Base-by-base conservation (phyloP, 176 grass and related monocot genomes). In the Zoysia japonica region DNA sequence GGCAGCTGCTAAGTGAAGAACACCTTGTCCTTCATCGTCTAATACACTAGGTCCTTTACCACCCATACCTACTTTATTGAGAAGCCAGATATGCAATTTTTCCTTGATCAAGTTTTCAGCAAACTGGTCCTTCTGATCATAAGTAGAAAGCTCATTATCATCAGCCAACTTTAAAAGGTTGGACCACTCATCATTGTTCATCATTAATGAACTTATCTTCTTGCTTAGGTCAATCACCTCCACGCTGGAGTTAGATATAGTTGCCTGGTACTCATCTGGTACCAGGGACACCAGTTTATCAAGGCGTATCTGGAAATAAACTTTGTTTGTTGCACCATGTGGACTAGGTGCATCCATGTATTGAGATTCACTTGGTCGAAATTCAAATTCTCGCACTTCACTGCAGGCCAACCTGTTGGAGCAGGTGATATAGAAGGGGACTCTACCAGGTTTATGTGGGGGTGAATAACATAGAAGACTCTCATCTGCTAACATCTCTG, bases 311-410 rank as follows among this genome's bases (percentile, higher is more conserved):
- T 84, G 89, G 70, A 93, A 87, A 89, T 87, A 82, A 79, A 90
- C 74, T 84, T 97, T 87, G 70, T 91, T 88, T 64, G 81, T 77
- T 63, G 80, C 53, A 79, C 74, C 67, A 84, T 76, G 74, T 7
- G 89, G 83, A 83, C 84, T 81, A 75, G 88, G 81, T 83, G 71
- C 88, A 63, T 93, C 88, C 84, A 91, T 85, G 61, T 77, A 82
- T 35, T 84, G 87, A 68, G 85, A 65, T 42, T 83, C 83, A 69
- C 68, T 81, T 76, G 77, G 82, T 69, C 85, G 72, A 61, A 87
- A 97, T 72, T 97, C 94, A 86, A 97, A 97, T 82, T 97, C 94
- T 7, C 94, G 91, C 43, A 97, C 80, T 86, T 97, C 94, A 65
- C 94, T 97, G 53, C 94, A 91, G n/a, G 94, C 89, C 69, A 97